A percentile compares a stretch with the other conserved stretches of the same genome.
These are phyloP conservation scores for Phytophthora ohioensis DNA, from an alignment of 352 stramenopile genomes.

Conservation along the genomic window DNA sequence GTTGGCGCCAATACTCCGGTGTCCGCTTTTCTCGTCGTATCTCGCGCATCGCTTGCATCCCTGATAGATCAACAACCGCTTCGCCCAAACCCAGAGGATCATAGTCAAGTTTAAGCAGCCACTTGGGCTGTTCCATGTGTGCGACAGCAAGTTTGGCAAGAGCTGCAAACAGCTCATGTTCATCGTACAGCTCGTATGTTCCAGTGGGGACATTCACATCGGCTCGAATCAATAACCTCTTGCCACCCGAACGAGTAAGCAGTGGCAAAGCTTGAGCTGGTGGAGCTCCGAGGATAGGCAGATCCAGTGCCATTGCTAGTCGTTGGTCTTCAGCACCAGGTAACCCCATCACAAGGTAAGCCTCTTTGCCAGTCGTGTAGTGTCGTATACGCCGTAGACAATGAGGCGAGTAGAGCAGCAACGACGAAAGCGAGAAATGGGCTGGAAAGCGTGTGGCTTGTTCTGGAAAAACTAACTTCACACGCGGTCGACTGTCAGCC, in stretches of 20 bases:
- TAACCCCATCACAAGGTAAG: conserved; percentile 81
- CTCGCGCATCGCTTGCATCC: conserved; percentile 62
- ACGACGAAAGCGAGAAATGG: conserved; percentile 83
- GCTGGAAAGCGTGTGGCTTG: conserved; percentile 80
- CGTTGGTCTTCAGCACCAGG: conserved; percentile 83
- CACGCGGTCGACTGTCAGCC: conserved; percentile 57
- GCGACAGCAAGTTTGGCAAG: conserved; percentile 89
- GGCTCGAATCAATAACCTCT: conserved; percentile 82
- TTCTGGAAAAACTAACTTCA: conserved; percentile 89
- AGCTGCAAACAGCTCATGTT: conserved; percentile 84
- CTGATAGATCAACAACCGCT: conserved; percentile 72
- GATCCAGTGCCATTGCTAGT: conserved; percentile 76
- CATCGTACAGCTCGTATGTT: conserved; percentile 91
- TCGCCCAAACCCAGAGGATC: conserved; percentile 74
- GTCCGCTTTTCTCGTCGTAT: conserved; percentile 71
- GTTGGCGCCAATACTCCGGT: conserved; percentile 77
- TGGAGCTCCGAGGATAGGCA: conserved; percentile 79
- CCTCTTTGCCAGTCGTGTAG: conserved; percentile 65
- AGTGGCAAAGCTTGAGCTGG: conserved; percentile 58
- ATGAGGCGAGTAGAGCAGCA: conserved; percentile 87
- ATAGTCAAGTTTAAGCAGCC: conserved; percentile 87
- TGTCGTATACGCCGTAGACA: conserved; percentile 75
- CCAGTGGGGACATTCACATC: conserved; percentile 89
- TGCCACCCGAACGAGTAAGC: conserved; percentile 80
- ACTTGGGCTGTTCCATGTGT: conserved; percentile 81